Conservation (phyloP, 139 green algal species). For the Mychonastes homosphaera region DNA sequence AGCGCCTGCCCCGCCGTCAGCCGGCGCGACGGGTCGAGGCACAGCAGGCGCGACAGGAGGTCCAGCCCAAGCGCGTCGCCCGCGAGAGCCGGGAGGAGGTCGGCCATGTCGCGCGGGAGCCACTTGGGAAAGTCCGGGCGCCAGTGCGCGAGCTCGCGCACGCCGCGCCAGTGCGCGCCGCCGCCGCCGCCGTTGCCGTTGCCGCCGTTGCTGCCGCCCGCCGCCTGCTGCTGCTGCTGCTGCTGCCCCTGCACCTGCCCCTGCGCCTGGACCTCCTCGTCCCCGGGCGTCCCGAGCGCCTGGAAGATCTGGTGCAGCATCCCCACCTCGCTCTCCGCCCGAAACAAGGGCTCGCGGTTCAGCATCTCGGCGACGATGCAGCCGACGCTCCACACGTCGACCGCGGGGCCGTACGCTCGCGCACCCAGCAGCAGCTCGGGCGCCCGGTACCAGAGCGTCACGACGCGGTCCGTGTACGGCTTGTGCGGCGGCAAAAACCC, state of each 20-base stretch:
- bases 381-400: constrained; percentile 94
- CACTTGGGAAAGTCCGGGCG: constrained; percentile 62
- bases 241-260: too few species aligned
- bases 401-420: constrained; percentile 72
- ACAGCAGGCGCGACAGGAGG: constrained; percentile 30
- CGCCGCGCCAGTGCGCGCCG: constrained; percentile 25
- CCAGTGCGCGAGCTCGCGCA: constrained; percentile 53
- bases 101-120: constrained; percentile 23
- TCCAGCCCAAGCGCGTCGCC: constrained; percentile 20
- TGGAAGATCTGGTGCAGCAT: constrained; percentile 57
- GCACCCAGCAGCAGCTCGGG: constrained; percentile 94
- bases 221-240: constrained; percentile 52
- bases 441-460: constrained; percentile 97
- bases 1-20: constrained; percentile 52
- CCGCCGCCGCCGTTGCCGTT: too few species aligned
- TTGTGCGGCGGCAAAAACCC: constrained; percentile 80
- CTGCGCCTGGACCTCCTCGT: constrained; percentile 57
- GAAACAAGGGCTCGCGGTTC: constrained; percentile 57
- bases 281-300: constrained; percentile 65
- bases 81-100: constrained; percentile 26
- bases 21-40: constrained; percentile 52
- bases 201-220: constrained; percentile 48
- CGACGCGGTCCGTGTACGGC: constrained; percentile 80
- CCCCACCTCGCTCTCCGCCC: constrained; percentile 55
- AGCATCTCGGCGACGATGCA: constrained; percentile 95